These are phyloP conservation scores for Moricandia arvensis DNA, from an alignment of 345 rosid species.

Conservation along the genomic window DNA sequence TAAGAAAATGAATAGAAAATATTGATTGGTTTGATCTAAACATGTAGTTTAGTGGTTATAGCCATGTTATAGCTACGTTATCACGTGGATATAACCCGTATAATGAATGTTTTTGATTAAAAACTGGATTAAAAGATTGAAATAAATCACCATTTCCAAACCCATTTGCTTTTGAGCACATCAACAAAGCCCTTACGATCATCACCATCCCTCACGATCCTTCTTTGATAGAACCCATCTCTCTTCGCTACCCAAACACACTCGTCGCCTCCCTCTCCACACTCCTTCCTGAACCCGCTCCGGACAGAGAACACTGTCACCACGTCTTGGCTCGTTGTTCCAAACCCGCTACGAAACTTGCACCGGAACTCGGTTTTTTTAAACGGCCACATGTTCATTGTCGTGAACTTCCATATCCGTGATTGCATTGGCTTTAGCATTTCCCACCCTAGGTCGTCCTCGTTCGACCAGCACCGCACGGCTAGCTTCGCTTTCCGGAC, in stretches of 20 bases:
- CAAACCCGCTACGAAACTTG: constrained; percentile 30
- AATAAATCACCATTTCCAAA: constrained; percentile 32
- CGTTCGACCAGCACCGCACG: constrained; percentile 34
- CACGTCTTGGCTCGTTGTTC: constrained; percentile 26
- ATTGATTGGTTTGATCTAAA: not conserved
- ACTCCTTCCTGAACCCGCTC: constrained; percentile 2
- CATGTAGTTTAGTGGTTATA: not conserved
- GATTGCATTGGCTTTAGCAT: constrained; percentile 10
- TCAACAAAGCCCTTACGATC: constrained; percentile 4
- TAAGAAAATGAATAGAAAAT: not conserved
- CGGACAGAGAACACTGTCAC: constrained; percentile 25
- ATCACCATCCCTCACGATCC: not conserved
- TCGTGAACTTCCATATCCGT: constrained; percentile 26
- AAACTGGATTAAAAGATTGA: not conserved
- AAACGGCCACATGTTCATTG: constrained; percentile 39
- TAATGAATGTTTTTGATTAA: not conserved
- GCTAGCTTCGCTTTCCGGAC: constrained; percentile 26
- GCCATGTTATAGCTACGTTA: not conserved
- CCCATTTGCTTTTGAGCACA: constrained; percentile 33
- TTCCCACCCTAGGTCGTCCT: constrained; percentile 31
- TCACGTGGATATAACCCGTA: not conserved
- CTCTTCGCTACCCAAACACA: constrained; percentile 35
- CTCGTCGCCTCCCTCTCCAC: constrained; percentile 18
- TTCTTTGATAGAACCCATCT: constrained; percentile 26
- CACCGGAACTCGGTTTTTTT: constrained; percentile 28